phyloP scores from a whole-genome alignment of 2,329 filamentous ascomycete genomes.

The Thyridium curvatum region DNA sequence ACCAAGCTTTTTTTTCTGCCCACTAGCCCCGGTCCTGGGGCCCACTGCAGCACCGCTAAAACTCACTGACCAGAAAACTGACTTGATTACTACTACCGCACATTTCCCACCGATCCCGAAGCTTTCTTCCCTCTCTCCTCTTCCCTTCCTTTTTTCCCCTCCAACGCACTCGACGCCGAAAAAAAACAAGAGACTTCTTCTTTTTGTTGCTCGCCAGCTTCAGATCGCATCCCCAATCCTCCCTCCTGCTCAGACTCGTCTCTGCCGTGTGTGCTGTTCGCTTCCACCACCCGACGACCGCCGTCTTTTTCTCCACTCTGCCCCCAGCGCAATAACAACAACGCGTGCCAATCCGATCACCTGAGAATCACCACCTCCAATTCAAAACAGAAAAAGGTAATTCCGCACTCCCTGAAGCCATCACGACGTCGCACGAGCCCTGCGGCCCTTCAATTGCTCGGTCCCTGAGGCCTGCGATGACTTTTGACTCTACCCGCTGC shows the following conservation, averaged over 20 bases:
- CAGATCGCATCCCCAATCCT: constrained; percentile 7
- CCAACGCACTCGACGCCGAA: constrained; percentile 15
- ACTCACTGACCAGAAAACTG: no score
- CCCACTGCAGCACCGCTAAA: no score
- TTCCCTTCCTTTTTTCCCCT: constrained; percentile 7
- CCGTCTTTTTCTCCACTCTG: neutral
- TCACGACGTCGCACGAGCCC: no score
- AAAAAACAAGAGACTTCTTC: constrained; percentile 11
- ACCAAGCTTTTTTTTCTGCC: constrained; percentile 5
- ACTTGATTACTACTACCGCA: constrained; percentile 3
- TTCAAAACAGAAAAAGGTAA: no score
- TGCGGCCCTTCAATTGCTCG: no score
- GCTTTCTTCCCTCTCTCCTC: constrained; percentile 4
- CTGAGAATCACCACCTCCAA: neutral
- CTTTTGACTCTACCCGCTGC: neutral
- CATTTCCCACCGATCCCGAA: constrained; percentile 8
- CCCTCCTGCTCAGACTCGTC: neutral
- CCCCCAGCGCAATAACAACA: neutral
- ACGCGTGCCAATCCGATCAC: neutral
- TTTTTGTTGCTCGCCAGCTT: constrained; percentile 2
- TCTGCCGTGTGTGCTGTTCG: constrained; percentile 1
- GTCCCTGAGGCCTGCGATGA: no score
- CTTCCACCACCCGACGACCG: neutral
- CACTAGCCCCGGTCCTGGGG: no score
- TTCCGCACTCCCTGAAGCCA: no score